phyloP scores from a whole-genome alignment of 2,329 filamentous ascomycete species.

The Aspergillus phoenicis region DNA sequence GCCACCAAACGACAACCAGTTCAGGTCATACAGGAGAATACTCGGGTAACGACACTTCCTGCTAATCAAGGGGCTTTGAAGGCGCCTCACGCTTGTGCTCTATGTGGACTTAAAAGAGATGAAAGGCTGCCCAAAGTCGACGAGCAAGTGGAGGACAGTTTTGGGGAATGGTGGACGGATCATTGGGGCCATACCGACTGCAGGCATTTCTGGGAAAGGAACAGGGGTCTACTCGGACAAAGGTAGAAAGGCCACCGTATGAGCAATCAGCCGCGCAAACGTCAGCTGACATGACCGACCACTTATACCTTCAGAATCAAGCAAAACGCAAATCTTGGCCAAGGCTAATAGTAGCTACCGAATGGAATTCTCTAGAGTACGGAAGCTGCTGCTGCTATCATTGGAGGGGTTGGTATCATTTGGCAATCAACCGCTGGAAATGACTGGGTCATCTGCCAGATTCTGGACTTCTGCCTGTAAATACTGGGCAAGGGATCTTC shows the following conservation, averaged over 20 bases:
- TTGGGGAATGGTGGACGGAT: conserved; percentile 95
- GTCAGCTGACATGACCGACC: neutral
- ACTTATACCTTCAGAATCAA: neutral
- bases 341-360: no score
- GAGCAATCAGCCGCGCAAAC: neutral
- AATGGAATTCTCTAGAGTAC: no score
- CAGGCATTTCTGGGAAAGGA: conserved; percentile 80
- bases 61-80: conserved; percentile 67
- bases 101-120: conserved; percentile 86
- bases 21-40: conserved; percentile 71
- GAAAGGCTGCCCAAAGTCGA: conserved; percentile 79
- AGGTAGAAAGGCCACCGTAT: conserved; percentile 49
- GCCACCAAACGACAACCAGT: conserved; percentile 50
- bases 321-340: neutral
- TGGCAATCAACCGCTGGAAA: neutral
- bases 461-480: neutral
- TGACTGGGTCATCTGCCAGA: neutral
- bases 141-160: conserved; percentile 78
- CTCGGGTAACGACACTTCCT: conserved; percentile 67
- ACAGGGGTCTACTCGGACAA: conserved; percentile 70
- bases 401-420: neutral
- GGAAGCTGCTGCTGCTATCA: no score
- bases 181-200: conserved; percentile 82
- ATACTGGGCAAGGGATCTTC: neutral
- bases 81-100: conserved; percentile 73